phyloP scores from a whole-genome alignment of 2,329 filamentous ascomycete species.

The Exophiala oligosperma region DNA sequence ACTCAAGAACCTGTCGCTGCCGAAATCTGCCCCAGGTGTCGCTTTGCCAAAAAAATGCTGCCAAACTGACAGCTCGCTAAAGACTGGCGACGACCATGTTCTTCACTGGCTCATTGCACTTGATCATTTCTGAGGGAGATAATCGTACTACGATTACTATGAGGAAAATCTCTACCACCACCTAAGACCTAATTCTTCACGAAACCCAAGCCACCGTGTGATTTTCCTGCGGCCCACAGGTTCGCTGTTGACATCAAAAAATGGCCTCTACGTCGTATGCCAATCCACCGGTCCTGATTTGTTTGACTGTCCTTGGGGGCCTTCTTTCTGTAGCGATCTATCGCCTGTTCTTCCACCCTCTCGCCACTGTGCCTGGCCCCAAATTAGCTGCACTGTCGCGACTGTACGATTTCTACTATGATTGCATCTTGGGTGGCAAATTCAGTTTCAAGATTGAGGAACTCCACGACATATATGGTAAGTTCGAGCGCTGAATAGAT shows the following conservation, averaged over 20 bases:
- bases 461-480: conserved; percentile 39
- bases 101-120: too few relatives aligned
- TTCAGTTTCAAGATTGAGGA: conserved; percentile 39
- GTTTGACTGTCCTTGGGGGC: conserved; percentile 11
- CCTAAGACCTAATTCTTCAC: too few relatives aligned
- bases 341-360: conserved; percentile 26
- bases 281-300: conserved; percentile 7
- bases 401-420: conserved; percentile 40
- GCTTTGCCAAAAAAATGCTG: too few relatives aligned
- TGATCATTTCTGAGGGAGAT: too few relatives aligned
- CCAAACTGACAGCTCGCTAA: too few relatives aligned
- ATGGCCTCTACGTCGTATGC: conserved; percentile 14
- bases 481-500: background rate
- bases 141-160: too few relatives aligned
- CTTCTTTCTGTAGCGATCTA: conserved; percentile 28
- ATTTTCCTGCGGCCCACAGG: background rate
- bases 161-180: too few relatives aligned
- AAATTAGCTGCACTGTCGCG: conserved; percentile 24
- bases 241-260: background rate
- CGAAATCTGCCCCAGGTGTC: too few relatives aligned
- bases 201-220: too few relatives aligned
- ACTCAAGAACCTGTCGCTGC: too few relatives aligned
- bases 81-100: too few relatives aligned
- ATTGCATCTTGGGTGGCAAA: conserved; percentile 33
- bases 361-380: conserved; percentile 25